Conservation (phyloP, 768 basidiomycete genomes). For the Coprinellus aureogranulatus region DNA sequence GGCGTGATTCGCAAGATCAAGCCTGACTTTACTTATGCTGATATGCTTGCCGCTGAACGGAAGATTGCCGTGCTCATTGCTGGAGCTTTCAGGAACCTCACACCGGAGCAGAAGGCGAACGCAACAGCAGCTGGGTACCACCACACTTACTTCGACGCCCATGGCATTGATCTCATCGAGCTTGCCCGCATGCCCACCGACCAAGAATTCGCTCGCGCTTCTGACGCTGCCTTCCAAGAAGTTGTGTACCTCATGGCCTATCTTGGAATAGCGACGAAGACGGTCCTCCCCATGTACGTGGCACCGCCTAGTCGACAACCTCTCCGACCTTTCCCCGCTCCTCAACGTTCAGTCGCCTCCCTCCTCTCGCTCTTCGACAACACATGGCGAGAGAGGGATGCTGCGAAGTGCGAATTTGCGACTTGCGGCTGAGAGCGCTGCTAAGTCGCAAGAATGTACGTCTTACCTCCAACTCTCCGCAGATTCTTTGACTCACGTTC, state of each 20-base stretch:
- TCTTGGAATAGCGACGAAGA: conserved; percentile 6
- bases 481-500: not conserved
- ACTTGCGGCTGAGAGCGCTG: conserved; percentile 13
- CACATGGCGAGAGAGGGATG: not conserved
- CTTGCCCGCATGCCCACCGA: conserved; percentile 14
- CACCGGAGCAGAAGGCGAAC: not conserved
- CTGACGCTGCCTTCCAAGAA: conserved; percentile 13
- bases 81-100: not conserved
- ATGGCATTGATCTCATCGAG: conserved; percentile 2
- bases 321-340: no score
- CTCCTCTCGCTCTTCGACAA: conserved; percentile 11
- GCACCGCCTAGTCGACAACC: not conserved
- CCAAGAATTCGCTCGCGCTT: conserved; percentile 10
- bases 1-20: conserved; percentile 26
- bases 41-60: conserved; percentile 26
- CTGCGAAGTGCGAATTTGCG: conserved; percentile 17
- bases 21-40: conserved; percentile 32
- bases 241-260: conserved; percentile 11
- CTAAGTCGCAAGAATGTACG: conserved; percentile 13
- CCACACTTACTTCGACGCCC: conserved; percentile 12
- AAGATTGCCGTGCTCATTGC: conserved; percentile 18
- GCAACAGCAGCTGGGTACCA: conserved; percentile 9
- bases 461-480: not conserved
- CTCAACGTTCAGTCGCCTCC: conserved; percentile 9
- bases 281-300: not conserved